Evolutionary conservation across 495 filamentous ascomycete genomes (phyloP), one percentile per base, ranked within the genome.

Genomic region (Pyronema omphalodes): DNA sequence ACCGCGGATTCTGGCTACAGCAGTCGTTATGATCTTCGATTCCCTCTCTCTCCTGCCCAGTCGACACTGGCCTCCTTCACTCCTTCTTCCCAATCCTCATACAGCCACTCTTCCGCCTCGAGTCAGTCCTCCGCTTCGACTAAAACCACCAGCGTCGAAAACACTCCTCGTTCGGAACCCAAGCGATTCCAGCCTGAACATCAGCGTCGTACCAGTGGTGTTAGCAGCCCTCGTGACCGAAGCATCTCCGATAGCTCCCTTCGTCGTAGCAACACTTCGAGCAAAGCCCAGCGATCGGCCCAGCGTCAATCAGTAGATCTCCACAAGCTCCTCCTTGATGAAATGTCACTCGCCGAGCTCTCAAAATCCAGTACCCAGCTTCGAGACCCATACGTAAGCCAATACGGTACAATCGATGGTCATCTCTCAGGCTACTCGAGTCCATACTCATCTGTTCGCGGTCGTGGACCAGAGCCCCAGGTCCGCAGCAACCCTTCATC

Each of bases 31-130:
- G 50, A 52, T 40, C 12, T n/a, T 8, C 14, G 36, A 3, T 17
- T 12, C 23, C 50, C 36, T 8, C 17, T 18, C 3, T 52, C 50
- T 17, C 45, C 52, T 9, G 37, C 52, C 6, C 52, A 54, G 14
- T 54, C 52, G 33, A 37, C 53, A 17, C 45, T 55, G 44, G 40
- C 53, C 3, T 43, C 51, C 1, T 48, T 54, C 11, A 44, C 53
- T 15, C 53, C 45, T 2, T 55, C 53, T 40, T 55, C 53, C 6
- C 53, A 64, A 44, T 64, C 61, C 1, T 63, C 61, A 15, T 57
- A 64, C 37, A 63, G 60, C 49, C 60, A 60, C 39, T 64, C 61
- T 8, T 64, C 61, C 5, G 60, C 60, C 9, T 64, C 61, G 9
- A 63, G 60, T 14, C 61, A 64, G 29, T 52, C 61, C 11, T 64